Conservation (phyloP, 371 early-diverging fungal genomes). For the Entomophthora muscae region DNA sequence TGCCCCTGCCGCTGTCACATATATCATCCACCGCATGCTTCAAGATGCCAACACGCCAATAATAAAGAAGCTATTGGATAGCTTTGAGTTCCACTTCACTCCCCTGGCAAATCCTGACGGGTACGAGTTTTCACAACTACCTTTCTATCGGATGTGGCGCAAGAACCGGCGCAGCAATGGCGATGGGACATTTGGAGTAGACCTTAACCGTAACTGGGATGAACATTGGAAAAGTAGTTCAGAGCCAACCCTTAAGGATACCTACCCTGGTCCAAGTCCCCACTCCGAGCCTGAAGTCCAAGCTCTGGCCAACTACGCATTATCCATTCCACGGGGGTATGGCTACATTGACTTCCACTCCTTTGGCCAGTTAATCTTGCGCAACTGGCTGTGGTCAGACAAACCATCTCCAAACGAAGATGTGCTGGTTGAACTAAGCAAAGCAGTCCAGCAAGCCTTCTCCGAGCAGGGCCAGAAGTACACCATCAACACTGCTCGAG, state of each 20-base stretch:
- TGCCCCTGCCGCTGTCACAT: slow-evolving; percentile 1
- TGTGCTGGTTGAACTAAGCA: not conserved
- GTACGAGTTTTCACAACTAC: slow-evolving; percentile 25
- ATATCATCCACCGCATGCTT: slow-evolving; percentile 1
- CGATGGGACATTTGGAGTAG: slow-evolving; percentile 18
- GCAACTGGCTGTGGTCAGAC: slow-evolving; percentile 24
- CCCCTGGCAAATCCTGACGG: slow-evolving; percentile 42
- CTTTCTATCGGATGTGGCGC: slow-evolving; percentile 29
- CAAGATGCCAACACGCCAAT: not conserved
- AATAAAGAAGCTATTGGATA: slow-evolving; percentile 14
- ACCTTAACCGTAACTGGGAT: slow-evolving; percentile 30
- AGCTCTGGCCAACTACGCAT: slow-evolving; percentile 24
- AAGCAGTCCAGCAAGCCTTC: not conserved
- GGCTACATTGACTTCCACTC: slow-evolving; percentile 39
- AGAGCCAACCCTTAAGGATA: slow-evolving; percentile 25
- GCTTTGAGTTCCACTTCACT: slow-evolving; percentile 25
- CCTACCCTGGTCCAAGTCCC: slow-evolving; percentile 30
- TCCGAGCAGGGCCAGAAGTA: not conserved
- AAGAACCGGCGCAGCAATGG: slow-evolving; percentile 26
- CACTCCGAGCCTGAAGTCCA: slow-evolving; percentile 32
- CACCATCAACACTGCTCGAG: not conserved
- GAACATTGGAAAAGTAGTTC: slow-evolving; percentile 32
- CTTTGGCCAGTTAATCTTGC: slow-evolving; percentile 24
- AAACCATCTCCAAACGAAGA: slow-evolving; percentile 14
- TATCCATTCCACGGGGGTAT: slow-evolving; percentile 21